Percentiles rank a stretch among this genome's conserved stretches.
Evolutionary conservation across 2,329 filamentous ascomycete species (phyloP).

Genomic region (Botrytis sinoallii): DNA sequence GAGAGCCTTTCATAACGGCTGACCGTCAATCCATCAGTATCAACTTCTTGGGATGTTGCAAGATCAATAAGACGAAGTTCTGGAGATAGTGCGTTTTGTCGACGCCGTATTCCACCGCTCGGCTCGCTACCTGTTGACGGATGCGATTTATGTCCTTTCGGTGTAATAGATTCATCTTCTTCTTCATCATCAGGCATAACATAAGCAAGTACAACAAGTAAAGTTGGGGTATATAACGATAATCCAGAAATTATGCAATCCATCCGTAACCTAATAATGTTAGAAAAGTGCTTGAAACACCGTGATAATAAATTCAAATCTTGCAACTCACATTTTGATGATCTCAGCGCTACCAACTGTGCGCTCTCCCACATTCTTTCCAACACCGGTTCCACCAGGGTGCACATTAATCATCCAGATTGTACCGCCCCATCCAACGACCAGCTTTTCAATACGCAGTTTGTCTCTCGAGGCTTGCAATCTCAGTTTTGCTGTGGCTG

Average conservation of each 20-base stretch:
- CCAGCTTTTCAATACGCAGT: constrained; percentile 66
- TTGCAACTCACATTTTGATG: constrained; percentile 73
- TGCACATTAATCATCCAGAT: constrained; percentile 95
- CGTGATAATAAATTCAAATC: background rate
- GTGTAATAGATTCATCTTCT: constrained; percentile 37
- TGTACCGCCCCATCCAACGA: constrained; percentile 94
- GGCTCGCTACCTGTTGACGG: constrained; percentile 55
- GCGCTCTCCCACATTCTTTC: constrained; percentile 65
- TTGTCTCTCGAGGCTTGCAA: constrained; percentile 49
- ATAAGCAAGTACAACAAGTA: constrained; percentile 90
- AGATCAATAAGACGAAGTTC: constrained; percentile 91
- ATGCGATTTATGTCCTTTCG: constrained; percentile 39
- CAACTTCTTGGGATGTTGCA: constrained; percentile 74
- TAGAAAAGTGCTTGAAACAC: constrained; percentile 25
- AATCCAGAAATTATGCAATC: constrained; percentile 98
- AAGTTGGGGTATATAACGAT: constrained; percentile 88
- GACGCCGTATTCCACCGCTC: constrained; percentile 63
- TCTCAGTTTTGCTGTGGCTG: constrained; percentile 48
- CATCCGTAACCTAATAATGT: constrained; percentile 69
- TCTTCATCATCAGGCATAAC: constrained; percentile 68
- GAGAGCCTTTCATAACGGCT: constrained; percentile 84
- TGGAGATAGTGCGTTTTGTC: constrained; percentile 77
- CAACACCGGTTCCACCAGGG: constrained; percentile 64
- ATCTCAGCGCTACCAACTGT: constrained; percentile 82
- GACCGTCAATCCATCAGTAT: constrained; percentile 81